Evolutionary conservation across 164 flowering plant genomes (phyloP), one percentile per base, ranked within the genome.

Genomic region (Magnolia changhungtana): DNA sequence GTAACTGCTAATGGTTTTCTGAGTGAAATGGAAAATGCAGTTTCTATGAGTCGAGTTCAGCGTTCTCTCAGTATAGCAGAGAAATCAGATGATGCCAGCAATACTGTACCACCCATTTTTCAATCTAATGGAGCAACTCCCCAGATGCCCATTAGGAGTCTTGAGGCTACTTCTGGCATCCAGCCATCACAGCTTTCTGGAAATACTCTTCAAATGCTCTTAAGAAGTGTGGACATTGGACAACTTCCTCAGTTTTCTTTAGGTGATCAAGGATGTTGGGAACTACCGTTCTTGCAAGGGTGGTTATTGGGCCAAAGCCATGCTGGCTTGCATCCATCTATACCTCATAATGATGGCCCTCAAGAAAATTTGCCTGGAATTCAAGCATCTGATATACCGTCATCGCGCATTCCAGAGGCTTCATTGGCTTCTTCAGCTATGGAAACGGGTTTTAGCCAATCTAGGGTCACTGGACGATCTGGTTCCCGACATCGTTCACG

Each of bases 221-320:
- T 81, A 73, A 79, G 80, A 75, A 81, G 76, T 65, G 74, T 77
- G n/a, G 86, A 80, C 45, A 52, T 58, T 79, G 81, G 86, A 49
- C 84, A 81, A 67, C 79, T 81, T 61, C 87, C 84, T 78, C 94
- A 85, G 63, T 78, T 78, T 74, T 87, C 86, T 24, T 89, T 82
- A 71, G 81, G 87, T 23, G 93, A 89, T 59, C 85, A 91, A 69
- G 79, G 84, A 72, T 82, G 76, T 74, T 95, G 97, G 98, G 98
- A 95, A 76, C 78, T 95, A 11, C 97, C 98, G 59, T 93, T 93
- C 75, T 75, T 90, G 84, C 98, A 95, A 76, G 98, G 98, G 61
- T 95, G 97, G 98, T 86, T 95, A 77, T 81, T 91, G 72, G 98
- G 94, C 21, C 98, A 93, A 78, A 90, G 89, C 81, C 97, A 91